These are phyloP conservation scores for Lathyrus sativus DNA, from an alignment of 306 rosid species.

Conservation along the genomic window DNA sequence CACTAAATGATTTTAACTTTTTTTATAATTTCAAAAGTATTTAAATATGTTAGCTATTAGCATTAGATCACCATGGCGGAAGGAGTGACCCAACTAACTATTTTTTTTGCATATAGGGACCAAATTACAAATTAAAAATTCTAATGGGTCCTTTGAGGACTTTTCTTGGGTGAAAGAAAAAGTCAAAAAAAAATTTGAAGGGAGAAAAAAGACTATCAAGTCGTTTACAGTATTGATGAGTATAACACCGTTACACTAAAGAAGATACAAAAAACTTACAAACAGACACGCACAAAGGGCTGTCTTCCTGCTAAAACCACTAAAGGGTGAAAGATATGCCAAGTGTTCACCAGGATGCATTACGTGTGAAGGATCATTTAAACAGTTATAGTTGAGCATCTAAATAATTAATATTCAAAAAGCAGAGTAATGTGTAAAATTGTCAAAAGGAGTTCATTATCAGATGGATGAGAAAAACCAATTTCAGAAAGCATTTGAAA, in stretches of 20 bases:
- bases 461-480: no score
- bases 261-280: background rate
- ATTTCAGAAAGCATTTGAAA: slow-evolving; percentile 27
- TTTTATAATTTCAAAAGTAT: background rate
- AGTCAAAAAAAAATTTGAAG: background rate
- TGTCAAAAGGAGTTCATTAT: slow-evolving; percentile 10
- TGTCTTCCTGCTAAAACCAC: background rate
- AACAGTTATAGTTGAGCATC: slow-evolving; percentile 1
- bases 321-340: background rate
- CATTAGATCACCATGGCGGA: background rate
- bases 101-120: background rate
- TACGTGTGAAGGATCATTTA: slow-evolving; percentile 10
- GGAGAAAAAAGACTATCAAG: background rate
- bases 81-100: slow-evolving; percentile 7
- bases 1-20: background rate
- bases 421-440: background rate
- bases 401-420: slow-evolving; percentile 4
- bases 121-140: slow-evolving; percentile 23
- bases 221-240: background rate
- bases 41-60: slow-evolving; percentile 1
- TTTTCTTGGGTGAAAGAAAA: slow-evolving; percentile 14
- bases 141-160: background rate
- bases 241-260: background rate
- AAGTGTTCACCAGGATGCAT: background rate
- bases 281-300: slow-evolving; percentile 2